Percentiles rank a stretch among this genome's conserved stretches.
phyloP scores from a whole-genome alignment of 129 eudicot species.

The Centaurea solstitialis region DNA sequence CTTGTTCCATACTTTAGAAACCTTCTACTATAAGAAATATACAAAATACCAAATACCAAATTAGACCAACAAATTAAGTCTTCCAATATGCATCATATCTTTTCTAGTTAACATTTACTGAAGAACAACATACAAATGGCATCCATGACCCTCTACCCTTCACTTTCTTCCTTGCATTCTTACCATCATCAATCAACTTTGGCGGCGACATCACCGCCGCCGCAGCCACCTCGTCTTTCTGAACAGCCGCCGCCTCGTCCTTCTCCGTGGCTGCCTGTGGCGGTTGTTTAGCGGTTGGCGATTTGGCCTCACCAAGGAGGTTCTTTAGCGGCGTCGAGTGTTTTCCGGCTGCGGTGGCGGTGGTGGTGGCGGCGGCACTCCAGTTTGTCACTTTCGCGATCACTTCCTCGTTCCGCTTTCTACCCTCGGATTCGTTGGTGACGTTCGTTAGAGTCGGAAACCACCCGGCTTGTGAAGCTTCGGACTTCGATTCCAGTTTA shows the following conservation, averaged over 20 bases:
- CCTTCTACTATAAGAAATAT: not conserved
- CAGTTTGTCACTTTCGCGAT: conserved; percentile 72
- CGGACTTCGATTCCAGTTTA: conserved; percentile 5
- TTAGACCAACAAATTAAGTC: not conserved
- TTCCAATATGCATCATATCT: not conserved
- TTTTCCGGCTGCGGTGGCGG: conserved; percentile 28
- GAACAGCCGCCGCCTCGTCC: conserved; percentile 30
- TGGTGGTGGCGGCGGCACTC: conserved; percentile 31
- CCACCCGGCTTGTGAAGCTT: conserved; percentile 30
- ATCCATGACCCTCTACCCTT: conserved; percentile 68
- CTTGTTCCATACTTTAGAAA: not conserved
- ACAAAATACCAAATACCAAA: not conserved
- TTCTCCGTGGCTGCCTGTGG: conserved; percentile 17
- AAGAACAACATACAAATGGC: conserved; percentile 90
- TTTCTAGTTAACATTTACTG: conserved; percentile 47
- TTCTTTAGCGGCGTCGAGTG: conserved; percentile 58
- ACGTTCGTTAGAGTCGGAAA: conserved; percentile 42
- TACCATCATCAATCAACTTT: conserved; percentile 54
- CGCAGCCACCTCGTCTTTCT: conserved; percentile 38
- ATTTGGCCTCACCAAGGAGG: conserved; percentile 63
- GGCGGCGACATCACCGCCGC: conserved; percentile 74
- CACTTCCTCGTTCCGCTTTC: conserved; percentile 68
- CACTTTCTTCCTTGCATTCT: conserved; percentile 65
- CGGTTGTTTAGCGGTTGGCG: conserved; percentile 42
- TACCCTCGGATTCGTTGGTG: conserved; percentile 53